These are phyloP conservation scores for Tricholoma saponaceum DNA, from an alignment of 768 basidiomycete genomes.

Conservation along the genomic window DNA sequence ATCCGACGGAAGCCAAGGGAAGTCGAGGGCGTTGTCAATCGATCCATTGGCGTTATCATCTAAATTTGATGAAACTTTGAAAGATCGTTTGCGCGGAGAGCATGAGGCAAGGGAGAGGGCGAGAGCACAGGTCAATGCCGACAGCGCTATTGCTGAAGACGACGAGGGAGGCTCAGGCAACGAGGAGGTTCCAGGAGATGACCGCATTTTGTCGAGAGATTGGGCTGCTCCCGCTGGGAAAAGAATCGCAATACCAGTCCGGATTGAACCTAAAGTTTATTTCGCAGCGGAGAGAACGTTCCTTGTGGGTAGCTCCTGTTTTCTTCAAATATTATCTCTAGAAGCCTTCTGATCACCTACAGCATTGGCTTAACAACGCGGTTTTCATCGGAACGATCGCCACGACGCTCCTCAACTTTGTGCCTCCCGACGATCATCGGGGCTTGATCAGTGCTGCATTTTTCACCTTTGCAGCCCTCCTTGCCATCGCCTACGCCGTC, in stretches of 20 bases:
- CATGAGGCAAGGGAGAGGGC: slow-evolving; percentile 25
- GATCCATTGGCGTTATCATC: slow-evolving; percentile 83
- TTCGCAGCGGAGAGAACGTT: slow-evolving; percentile 96
- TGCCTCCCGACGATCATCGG: slow-evolving; percentile 60
- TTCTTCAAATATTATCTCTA: slow-evolving; percentile 6
- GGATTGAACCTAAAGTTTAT: slow-evolving; percentile 97
- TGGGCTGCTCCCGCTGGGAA: slow-evolving; percentile 85
- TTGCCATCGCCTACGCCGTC: slow-evolving; percentile 85
- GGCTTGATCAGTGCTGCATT: slow-evolving; percentile 85
- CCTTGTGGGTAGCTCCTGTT: slow-evolving; percentile 54
- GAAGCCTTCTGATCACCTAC: not conserved
- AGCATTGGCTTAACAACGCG: slow-evolving; percentile 90
- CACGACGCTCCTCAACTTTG: slow-evolving; percentile 86
- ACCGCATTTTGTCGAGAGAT: slow-evolving; percentile 57
- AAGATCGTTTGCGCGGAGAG: slow-evolving; percentile 55
- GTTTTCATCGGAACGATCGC: slow-evolving; percentile 89
- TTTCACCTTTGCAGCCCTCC: slow-evolving; percentile 87
- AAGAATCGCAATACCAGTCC: slow-evolving; percentile 88
- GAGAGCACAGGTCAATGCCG: slow-evolving; percentile 26
- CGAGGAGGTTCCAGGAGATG: slow-evolving; percentile 30
- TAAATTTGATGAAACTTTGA: slow-evolving; percentile 79
- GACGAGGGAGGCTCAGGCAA: slow-evolving; percentile 26
- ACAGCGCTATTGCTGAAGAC: slow-evolving; percentile 32
- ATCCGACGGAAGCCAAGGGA: slow-evolving; percentile 23
- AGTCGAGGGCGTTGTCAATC: slow-evolving; percentile 53